Evolutionary conservation across 352 stramenopile genomes (phyloP), one percentile per base, ranked within the genome.

Genomic region (Blastocystis sp.): DNA sequence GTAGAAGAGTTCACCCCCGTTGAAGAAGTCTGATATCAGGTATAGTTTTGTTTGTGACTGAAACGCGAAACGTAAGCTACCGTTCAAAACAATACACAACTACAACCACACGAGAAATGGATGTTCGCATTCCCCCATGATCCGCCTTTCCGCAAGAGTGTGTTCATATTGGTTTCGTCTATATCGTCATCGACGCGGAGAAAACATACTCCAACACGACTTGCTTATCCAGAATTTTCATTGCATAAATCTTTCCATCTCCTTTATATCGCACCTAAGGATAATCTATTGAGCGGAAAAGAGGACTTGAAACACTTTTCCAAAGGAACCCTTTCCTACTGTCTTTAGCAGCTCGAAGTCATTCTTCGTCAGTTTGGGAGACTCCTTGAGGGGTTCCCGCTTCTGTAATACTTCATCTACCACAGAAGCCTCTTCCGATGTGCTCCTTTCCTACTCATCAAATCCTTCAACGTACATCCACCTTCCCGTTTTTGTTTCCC

Each of bases 201-300:
- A 64, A 44, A 8, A 29, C 46, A 32, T 21, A 72, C 72, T 96
- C 95, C 36, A 97, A 90, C 2, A 97, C 89, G 29, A 91, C 90
- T 7, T 93, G 91, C 89, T 97, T 97, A 87, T 93, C 92, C 85
- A 97, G 89, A 59, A 94, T 96, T 90, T 97, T 97, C 92, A 97
- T 96, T 65, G 94, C 94, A 88, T 95, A 97, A 87, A 97, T 94
- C 89, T 94, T 94, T 46, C 94, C 92, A 87, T 93, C 94, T 65
- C 91, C 92, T 88, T 94, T 94, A 89, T 94, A 94, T 59, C 93
- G 90, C 8, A 94, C 92, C 0, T 96, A 94, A 91, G 96, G 94
- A 73, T 95, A 63, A 1, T 7, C 46, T 93, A 1, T 34, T 75
- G 11, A 44, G 1, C 49, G 49, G 18, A 87, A 57, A 38, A 0